phyloP scores from a whole-genome alignment of 768 basidiomycete species.

The Lentinus tigrinus region DNA sequence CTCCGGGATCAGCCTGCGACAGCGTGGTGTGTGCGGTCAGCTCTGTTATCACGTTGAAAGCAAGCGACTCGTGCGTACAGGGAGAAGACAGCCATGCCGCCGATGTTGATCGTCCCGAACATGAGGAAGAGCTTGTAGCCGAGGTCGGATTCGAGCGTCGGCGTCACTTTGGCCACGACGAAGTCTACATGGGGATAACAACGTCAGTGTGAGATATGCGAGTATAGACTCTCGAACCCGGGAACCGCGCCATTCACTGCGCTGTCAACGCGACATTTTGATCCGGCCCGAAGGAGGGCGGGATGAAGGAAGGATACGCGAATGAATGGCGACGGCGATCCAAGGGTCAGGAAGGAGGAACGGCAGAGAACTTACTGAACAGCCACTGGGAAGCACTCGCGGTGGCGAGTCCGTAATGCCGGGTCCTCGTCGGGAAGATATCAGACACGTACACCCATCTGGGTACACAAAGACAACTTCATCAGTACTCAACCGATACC shows the following conservation, averaged over 20 bases:
- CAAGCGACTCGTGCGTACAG: slow-evolving; percentile 40
- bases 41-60: not conserved
- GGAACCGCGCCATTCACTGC: not conserved
- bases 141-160: slow-evolving; percentile 55
- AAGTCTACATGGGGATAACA: slow-evolving; percentile 47
- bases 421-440: slow-evolving; percentile 86
- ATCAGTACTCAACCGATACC: not conserved
- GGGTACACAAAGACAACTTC: not conserved
- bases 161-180: slow-evolving; percentile 70
- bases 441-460: slow-evolving; percentile 61
- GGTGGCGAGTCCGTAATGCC: slow-evolving; percentile 75
- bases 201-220: not conserved
- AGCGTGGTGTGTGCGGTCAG: not conserved
- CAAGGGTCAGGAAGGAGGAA: not conserved
- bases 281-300: no score
- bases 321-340: not conserved
- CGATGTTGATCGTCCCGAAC: slow-evolving; percentile 74
- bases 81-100: slow-evolving; percentile 68
- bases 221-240: no score
- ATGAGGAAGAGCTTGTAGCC: slow-evolving; percentile 78
- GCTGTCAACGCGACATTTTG: not conserved
- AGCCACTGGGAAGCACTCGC: slow-evolving; percentile 83
- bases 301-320: no score
- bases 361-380: slow-evolving; percentile 52
- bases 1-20: slow-evolving; percentile 37